Conservation (phyloP, 1,284 basidiomycete species). For the Anthracocystis setariae region DNA sequence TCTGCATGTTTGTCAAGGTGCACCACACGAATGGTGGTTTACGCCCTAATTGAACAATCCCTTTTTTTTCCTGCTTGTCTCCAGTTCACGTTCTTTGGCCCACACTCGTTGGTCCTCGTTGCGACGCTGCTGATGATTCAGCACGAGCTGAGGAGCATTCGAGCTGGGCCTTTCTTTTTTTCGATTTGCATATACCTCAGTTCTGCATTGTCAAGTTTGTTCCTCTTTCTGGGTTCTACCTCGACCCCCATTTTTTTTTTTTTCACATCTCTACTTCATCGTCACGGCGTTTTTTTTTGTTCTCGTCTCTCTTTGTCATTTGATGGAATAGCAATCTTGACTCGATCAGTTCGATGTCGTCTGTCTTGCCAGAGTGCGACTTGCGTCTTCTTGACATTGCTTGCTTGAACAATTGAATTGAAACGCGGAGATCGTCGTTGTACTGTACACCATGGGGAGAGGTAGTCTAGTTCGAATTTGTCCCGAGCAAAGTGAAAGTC, state of each 20-base stretch:
- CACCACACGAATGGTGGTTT: slow-evolving; percentile 1
- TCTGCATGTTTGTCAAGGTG: slow-evolving; percentile 10
- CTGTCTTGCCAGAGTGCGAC: too few relatives aligned
- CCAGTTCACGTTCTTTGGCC: not conserved
- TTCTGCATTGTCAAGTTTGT: slow-evolving; percentile 9
- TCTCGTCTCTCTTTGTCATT: not conserved
- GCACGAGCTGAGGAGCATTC: too few relatives aligned
- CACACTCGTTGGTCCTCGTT: too few relatives aligned
- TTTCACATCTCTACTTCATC: slow-evolving; percentile 18
- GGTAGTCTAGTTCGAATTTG: too few relatives aligned
- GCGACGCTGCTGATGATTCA: too few relatives aligned
- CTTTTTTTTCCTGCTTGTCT: slow-evolving; percentile 5
- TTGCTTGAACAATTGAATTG: too few relatives aligned
- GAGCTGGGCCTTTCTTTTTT: not conserved
- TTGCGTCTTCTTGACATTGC: too few relatives aligned
- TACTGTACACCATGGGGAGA: too few relatives aligned
- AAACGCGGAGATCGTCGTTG: too few relatives aligned
- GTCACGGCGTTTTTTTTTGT: slow-evolving; percentile 38
- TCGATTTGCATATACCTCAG: slow-evolving; percentile 36
- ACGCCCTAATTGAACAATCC: slow-evolving; percentile 28
- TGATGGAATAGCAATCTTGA: slow-evolving; percentile 23
- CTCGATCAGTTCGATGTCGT: slow-evolving; percentile 5
- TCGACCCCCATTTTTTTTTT: not conserved
- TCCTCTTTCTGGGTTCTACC: not conserved
- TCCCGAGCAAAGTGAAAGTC: too few relatives aligned